Base-by-base conservation (phyloP, 805 yeast genomes). In the Yamadazyma olivae region DNA sequence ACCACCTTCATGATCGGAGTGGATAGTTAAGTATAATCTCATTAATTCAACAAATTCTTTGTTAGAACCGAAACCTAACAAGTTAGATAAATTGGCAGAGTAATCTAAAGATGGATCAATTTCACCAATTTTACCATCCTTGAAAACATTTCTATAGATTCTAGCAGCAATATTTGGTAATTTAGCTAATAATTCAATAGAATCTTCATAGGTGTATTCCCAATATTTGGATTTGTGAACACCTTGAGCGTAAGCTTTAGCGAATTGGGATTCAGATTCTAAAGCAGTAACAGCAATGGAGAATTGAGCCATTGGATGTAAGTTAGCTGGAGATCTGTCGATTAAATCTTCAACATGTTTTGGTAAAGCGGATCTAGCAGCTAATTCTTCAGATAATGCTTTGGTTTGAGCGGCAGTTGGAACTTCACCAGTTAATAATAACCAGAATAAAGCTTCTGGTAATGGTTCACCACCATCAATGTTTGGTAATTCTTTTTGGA, bases 251-350 rank as follows among this genome's bases (percentile, higher is more conserved):
- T 84, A 83, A 28, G 83, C 83, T 60, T 70, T 70, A 39, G 89
- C 87, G 64, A 83, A 83, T 46, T 61, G 64, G 14, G 89, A 81
- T 48, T 80, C 83, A 41, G 80, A 72, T 64, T 82, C 83, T 58
- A 84, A 71, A 27, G 89, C 82, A 38, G 82, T 72, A 32, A 84
- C 77, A 21, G 86, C 90, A 54, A 84, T 81, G 32, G 87, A 74
- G 51, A 83, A 70, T 59, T 83, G 93, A 20, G 91, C 82, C 93
- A 83, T 83, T 55, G 93, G 93, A 61, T 83, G 93, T 57, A 83
- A 68, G 48, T 77, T 71, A 27, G 73, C 56, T 37, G 93, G 93
- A 41, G 82, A 70, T 33, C 71, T 60, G 64, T 79, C 83, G 44
- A 83, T 64, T 36, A 81, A 61, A 50, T 73, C 77, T 53, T 64